Percentiles rank a stretch among this genome's conserved stretches.
phyloP scores from a whole-genome alignment of 345 rosid genomes.

The Brassica juncea region DNA sequence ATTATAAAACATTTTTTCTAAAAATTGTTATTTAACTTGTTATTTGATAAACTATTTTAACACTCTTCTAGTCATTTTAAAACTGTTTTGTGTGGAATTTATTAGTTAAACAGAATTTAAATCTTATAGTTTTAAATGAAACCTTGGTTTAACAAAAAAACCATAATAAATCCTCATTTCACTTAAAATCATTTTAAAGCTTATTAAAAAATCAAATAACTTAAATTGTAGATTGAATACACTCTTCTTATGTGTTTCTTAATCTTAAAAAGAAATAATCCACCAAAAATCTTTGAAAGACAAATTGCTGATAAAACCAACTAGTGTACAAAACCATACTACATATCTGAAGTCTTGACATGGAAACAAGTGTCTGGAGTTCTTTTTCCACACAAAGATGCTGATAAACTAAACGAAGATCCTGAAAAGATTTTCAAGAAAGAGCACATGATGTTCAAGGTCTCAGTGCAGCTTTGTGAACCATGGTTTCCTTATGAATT shows the following conservation, averaged over 20 bases:
- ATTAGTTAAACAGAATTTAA: too few species aligned
- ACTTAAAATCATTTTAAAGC: too few species aligned
- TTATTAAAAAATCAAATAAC: too few species aligned
- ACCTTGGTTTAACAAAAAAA: too few species aligned
- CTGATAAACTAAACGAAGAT: constrained; percentile 32
- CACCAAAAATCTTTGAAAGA: constrained; percentile 9
- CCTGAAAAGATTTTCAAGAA: constrained; percentile 15
- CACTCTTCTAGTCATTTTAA: too few species aligned
- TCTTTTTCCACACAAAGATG: constrained; percentile 12
- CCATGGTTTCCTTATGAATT: constrained; percentile 99
- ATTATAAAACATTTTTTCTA: not conserved
- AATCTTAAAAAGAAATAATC: not conserved
- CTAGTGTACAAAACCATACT: constrained; percentile 34
- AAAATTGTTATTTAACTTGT: too few species aligned
- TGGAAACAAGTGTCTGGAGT: constrained; percentile 21
- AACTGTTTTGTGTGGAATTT: too few species aligned
- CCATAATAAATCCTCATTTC: too few species aligned
- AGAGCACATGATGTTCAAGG: constrained; percentile 2
- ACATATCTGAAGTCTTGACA: not conserved
- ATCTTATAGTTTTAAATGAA: too few species aligned
- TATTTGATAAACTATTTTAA: too few species aligned
- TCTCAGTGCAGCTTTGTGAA: constrained; percentile 88
- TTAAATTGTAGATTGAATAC: too few species aligned
- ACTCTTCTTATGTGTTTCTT: not conserved
- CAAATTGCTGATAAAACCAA: not conserved